Base-by-base conservation (phyloP, 2,329 filamentous ascomycete species). In the Sporothrix curviconia region DNA sequence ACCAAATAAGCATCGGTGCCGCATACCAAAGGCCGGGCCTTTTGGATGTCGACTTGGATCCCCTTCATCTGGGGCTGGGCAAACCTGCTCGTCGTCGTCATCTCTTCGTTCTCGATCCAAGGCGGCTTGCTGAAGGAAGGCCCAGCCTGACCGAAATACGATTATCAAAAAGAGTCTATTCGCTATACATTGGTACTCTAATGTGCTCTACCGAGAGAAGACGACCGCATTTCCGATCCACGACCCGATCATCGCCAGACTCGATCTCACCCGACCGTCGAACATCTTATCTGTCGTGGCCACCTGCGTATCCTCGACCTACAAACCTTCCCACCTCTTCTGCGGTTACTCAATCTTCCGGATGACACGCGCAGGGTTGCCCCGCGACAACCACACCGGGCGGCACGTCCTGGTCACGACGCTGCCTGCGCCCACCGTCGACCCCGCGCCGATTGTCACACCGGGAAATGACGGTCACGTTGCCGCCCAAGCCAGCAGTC, bases 1-100 rank as follows among this genome's bases (percentile, higher is more conserved):
- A 56, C 34, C 53, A 9, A 28, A 7, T 1, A 62, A 92, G 89
- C 50, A 75, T 95, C 19, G 90, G 89, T 12, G 89, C 86, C 8
- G 82, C 92, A 36, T 96, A 95, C 68, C 82, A 84, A n/a, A n/a
- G 64, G 82, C 87, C 2, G 92, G 90, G 43, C 90, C 71, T 95
- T 92, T 69, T 79, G 85, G 66, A 94, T 96, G 90, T 92, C 90
- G 46, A 96, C 92, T 0, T 96, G 91, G 91, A 89, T 95, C 53
- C 92, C 92, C 0, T 87, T 94, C 66, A 81, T 92, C 22, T 96
- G 92, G 92, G 89, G 84, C 1, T 80, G 89, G 67, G 87, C 92
- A 70, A 95, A 90, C 69, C 85, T 92, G 9, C 71, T 96, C 47
- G 80, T 95, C 30, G 76, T 96, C 46, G 84, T 96, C 51, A 77